phyloP scores from a whole-genome alignment of 306 rosid species.

The Senna tora region DNA sequence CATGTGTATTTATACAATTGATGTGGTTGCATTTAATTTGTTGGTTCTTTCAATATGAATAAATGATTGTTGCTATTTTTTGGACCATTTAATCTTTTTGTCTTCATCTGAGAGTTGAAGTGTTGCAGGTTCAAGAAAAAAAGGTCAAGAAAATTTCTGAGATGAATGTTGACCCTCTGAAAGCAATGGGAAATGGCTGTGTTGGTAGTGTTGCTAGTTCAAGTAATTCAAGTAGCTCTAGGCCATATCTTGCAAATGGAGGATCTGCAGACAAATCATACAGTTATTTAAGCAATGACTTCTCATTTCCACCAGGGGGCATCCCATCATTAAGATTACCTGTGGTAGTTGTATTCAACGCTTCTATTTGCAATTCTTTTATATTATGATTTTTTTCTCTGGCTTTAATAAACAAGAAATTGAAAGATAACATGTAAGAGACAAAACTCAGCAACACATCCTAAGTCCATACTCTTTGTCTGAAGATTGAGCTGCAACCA shows the following conservation, averaged over 20 bases:
- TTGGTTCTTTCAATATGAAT: conserved; percentile 15
- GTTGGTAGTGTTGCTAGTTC: conserved; percentile 78
- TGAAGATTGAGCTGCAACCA: neutral
- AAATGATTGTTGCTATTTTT: conserved; percentile 32
- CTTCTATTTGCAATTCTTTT: conserved; percentile 16
- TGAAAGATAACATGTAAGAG: conserved; percentile 26
- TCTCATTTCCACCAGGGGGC: conserved; percentile 82
- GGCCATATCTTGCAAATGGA: conserved; percentile 80
- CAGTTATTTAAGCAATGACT: conserved; percentile 60
- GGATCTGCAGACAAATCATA: conserved; percentile 62
- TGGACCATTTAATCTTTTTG: conserved; percentile 29
- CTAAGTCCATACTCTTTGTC: neutral
- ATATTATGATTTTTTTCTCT: neutral
- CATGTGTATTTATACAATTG: conserved; percentile 25
- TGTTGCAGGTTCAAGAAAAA: conserved; percentile 91
- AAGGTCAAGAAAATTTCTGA: conserved; percentile 91
- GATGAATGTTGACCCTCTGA: conserved; percentile 82
- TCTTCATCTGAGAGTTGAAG: conserved; percentile 38
- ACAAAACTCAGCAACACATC: conserved; percentile 18
- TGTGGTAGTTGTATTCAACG: conserved; percentile 70
- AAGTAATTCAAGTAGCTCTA: conserved; percentile 68
- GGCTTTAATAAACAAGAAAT: conserved; percentile 12
- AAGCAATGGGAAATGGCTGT: conserved; percentile 77
- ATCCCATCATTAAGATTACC: conserved; percentile 77
- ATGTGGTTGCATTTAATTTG: conserved; percentile 15